phyloP scores from a whole-genome alignment of 1,284 basidiomycete species.

The Ustilago lituana region DNA sequence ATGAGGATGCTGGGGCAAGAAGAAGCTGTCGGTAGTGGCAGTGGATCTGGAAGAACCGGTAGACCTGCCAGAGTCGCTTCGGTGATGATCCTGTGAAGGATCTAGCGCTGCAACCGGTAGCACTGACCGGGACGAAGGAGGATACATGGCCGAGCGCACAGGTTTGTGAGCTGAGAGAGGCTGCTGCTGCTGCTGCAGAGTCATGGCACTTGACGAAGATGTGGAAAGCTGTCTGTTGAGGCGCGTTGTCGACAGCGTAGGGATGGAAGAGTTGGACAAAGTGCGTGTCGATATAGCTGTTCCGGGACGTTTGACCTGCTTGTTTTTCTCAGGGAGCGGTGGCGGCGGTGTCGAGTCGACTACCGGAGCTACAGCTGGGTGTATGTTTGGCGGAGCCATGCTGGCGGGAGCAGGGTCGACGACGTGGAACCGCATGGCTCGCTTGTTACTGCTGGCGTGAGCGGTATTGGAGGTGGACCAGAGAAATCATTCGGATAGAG shows the following conservation, averaged over 20 bases:
- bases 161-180: conserved; percentile 12
- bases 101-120: conserved; percentile 12
- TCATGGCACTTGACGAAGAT: conserved; percentile 14
- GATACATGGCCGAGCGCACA: conserved; percentile 11
- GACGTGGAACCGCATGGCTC: not conserved
- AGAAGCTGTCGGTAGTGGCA: conserved; percentile 38
- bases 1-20: conserved; percentile 35
- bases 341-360: conserved; percentile 5
- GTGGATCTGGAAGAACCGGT: conserved; percentile 40
- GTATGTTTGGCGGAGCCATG: conserved; percentile 17
- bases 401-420: conserved; percentile 2
- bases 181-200: conserved; percentile 10
- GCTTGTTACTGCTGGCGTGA: conserved; percentile 11
- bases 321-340: conserved; percentile 14
- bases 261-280: conserved; percentile 15
- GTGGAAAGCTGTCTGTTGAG: conserved; percentile 19
- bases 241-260: conserved; percentile 8
- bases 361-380: not conserved
- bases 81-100: conserved; percentile 31
- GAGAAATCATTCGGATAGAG: conserved; percentile 2
- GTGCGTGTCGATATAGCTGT: conserved; percentile 10
- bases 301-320: not conserved
- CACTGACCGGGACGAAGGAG: conserved; percentile 17
- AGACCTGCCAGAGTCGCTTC: conserved; percentile 41
- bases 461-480: not conserved